Percentiles rank a stretch among this genome's conserved stretches.
phyloP scores from a whole-genome alignment of 1,284 basidiomycete genomes.

The Marasmius fiardii region DNA sequence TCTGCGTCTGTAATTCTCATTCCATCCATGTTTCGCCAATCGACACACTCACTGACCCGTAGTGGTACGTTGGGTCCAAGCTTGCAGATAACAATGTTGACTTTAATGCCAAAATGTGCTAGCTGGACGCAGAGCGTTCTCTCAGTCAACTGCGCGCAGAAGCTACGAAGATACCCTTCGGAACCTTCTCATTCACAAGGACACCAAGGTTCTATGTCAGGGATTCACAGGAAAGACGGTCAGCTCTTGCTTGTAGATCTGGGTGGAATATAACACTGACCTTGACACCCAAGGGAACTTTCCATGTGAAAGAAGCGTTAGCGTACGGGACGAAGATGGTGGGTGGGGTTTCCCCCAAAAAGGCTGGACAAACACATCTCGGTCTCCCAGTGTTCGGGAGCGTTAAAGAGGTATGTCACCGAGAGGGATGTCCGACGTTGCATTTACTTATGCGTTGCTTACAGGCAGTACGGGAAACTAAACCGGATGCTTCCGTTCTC shows the following conservation, averaged over 20 bases:
- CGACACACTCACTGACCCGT: conserved; percentile 51
- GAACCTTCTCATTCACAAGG: conserved; percentile 92
- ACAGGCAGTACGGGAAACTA: conserved; percentile 79
- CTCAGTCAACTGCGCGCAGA: conserved; percentile 66
- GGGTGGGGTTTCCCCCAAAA: conserved; percentile 96
- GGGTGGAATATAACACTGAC: conserved; percentile 1
- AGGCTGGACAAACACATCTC: conserved; percentile 94
- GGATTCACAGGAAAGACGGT: conserved; percentile 98
- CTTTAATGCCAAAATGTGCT: conserved; percentile 3
- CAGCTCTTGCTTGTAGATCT: conserved; percentile 24
- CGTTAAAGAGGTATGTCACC: conserved; percentile 76
- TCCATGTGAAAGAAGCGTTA: conserved; percentile 94
- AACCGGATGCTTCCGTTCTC: conserved; percentile 91
- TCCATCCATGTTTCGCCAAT: conserved; percentile 52
- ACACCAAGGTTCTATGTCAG: conserved; percentile 93
- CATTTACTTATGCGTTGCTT: neutral
- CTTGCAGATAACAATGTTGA: neutral
- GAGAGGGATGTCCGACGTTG: neutral
- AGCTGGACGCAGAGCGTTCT: conserved; percentile 77
- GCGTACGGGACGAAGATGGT: conserved; percentile 97
- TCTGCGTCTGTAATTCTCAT: neutral
- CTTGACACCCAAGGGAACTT: conserved; percentile 74
- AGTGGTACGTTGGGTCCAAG: conserved; percentile 36
- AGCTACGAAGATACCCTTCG: conserved; percentile 88
- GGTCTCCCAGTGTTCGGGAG: conserved; percentile 94